These are phyloP conservation scores for Calonectria montana DNA, from an alignment of 2,329 filamentous ascomycete species.

Conservation along the genomic window DNA sequence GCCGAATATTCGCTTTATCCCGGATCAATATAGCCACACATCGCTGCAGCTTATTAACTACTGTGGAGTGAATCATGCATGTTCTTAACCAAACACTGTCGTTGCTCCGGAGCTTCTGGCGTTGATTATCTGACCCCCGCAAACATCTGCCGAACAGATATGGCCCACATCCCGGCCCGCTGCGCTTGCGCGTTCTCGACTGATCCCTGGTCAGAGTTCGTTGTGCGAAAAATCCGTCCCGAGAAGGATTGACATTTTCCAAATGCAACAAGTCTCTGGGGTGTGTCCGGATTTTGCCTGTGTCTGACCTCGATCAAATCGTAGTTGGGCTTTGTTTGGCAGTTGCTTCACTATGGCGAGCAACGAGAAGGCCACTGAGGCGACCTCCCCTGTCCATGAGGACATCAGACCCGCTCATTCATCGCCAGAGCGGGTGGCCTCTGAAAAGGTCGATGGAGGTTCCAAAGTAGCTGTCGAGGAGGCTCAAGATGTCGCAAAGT, in stretches of 20 bases:
- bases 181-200: conserved; percentile 12
- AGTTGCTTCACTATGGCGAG: not conserved
- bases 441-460: not conserved
- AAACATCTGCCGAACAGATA: not conserved
- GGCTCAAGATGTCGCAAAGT: not conserved
- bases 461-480: not conserved
- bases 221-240: not conserved
- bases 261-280: not conserved
- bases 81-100: not conserved
- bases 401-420: not conserved
- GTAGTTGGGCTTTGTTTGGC: not conserved
- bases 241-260: not conserved
- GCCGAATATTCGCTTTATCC: not conserved
- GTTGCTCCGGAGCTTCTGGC: not conserved
- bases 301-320: not conserved
- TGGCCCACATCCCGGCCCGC: conserved; percentile 26
- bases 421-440: not conserved
- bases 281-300: not conserved
- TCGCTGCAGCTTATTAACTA: too few relatives aligned
- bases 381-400: conserved; percentile 1
- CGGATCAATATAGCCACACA: not conserved
- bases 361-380: not conserved
- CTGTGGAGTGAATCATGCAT: not conserved
- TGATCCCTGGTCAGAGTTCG: conserved; percentile 6
- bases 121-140: not conserved